Percentiles rank a stretch among this genome's conserved stretches.
These are phyloP conservation scores for Stylonectria norvegica DNA, from an alignment of 2,329 filamentous ascomycete species.

Conservation along the genomic window DNA sequence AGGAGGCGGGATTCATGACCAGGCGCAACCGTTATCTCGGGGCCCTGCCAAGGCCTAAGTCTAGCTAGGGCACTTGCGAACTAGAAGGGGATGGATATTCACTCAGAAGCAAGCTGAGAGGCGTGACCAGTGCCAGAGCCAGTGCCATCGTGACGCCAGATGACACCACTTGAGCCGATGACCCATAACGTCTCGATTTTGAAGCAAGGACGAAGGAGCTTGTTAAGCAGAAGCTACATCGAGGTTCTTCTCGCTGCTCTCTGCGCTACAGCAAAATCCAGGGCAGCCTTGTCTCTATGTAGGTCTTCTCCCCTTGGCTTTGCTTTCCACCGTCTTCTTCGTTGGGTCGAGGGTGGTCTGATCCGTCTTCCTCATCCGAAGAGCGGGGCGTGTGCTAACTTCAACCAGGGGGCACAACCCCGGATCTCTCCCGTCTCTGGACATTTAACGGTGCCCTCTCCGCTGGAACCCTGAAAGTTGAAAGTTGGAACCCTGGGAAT, in stretches of 20 bases:
- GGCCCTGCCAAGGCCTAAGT: constrained; percentile 13
- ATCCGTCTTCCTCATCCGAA: constrained; percentile 26
- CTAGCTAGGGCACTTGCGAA: constrained; percentile 1
- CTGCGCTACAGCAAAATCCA: no score
- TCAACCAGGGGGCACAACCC: constrained; percentile 13
- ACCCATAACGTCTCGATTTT: no score
- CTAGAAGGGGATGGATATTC: neutral
- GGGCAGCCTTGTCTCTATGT: no score
- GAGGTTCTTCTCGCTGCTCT: no score
- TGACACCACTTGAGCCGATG: constrained; percentile 17
- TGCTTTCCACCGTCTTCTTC: constrained; percentile 10
- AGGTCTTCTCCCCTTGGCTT: no score
- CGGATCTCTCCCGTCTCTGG: constrained; percentile 9
- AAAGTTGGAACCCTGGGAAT: no score
- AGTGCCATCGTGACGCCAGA: constrained; percentile 19
- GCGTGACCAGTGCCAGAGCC: no score
- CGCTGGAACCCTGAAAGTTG: no score
- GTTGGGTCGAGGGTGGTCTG: constrained; percentile 26
- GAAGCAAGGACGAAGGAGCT: no score
- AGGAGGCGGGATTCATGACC: constrained; percentile 5
- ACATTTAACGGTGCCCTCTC: neutral
- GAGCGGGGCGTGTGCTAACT: constrained; percentile 28
- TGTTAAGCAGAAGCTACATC: no score
- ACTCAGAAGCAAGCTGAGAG: no score
- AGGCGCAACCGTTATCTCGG: constrained; percentile 14